These are phyloP conservation scores for Mimosa pudica DNA, from an alignment of 306 rosid species.

Conservation along the genomic window DNA sequence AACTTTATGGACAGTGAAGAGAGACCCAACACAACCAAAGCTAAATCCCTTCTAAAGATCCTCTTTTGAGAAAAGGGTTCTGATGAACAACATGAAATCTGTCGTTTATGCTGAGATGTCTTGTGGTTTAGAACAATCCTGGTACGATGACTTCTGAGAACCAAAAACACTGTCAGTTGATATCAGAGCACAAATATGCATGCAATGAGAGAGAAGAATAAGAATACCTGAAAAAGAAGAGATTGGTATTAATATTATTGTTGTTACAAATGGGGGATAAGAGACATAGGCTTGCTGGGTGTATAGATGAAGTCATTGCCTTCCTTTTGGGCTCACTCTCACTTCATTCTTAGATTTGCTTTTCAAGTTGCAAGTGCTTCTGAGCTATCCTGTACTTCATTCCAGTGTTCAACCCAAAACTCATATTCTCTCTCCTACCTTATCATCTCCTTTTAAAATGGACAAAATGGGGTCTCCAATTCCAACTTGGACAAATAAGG, in stretches of 20 bases:
- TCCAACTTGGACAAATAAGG: no score
- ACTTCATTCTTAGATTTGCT: not conserved
- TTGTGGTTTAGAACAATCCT: not conserved
- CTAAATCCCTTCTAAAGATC: slow-evolving; percentile 8
- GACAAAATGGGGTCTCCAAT: no score
- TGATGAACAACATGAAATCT: not conserved
- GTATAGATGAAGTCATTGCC: not conserved
- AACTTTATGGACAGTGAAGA: not conserved
- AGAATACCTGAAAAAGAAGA: slow-evolving; percentile 7
- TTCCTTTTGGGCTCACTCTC: not conserved
- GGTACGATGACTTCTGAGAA: slow-evolving; percentile 7
- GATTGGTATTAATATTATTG: not conserved
- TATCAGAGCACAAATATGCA: not conserved
- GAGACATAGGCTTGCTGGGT: not conserved
- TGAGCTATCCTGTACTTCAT: not conserved
- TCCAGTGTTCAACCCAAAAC: no score
- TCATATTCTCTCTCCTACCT: no score
- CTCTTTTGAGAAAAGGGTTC: not conserved
- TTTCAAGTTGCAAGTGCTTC: not conserved
- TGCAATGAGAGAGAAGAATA: not conserved
- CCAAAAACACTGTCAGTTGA: not conserved
- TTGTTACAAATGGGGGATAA: not conserved
- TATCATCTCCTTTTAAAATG: no score
- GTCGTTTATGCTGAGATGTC: not conserved
- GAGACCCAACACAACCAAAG: slow-evolving; percentile 8